phyloP scores from a whole-genome alignment of 768 basidiomycete species.

The Amylocystis lapponica region DNA sequence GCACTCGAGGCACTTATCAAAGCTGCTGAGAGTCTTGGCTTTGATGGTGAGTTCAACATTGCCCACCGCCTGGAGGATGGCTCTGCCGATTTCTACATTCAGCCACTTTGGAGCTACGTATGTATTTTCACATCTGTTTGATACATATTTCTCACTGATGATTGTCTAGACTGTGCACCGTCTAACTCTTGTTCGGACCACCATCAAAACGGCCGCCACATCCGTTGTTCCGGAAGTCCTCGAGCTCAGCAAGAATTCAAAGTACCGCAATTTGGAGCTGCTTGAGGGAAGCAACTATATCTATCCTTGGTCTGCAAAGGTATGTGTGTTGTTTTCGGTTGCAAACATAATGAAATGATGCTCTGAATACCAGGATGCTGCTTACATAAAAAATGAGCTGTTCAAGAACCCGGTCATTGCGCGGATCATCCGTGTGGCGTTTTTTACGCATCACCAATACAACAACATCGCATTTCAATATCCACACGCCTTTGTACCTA shows the following conservation, averaged over 20 bases:
- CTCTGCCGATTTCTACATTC: neutral
- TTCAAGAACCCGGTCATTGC: neutral
- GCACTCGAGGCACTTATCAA: neutral
- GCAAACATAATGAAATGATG: neutral
- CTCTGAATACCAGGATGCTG: neutral
- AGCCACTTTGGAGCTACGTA: neutral
- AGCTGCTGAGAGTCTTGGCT: neutral
- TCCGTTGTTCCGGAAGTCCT: neutral
- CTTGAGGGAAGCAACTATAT: neutral
- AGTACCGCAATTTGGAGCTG: neutral
- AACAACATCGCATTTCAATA: neutral
- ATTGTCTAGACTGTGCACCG: neutral
- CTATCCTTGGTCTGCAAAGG: neutral
- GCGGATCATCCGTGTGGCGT: neutral
- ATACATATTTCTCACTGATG: no score
- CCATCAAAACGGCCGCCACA: neutral
- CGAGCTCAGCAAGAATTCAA: neutral
- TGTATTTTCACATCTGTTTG: no score
- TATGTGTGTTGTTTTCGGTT: neutral
- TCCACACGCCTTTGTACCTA: neutral
- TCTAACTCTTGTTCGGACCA: neutral
- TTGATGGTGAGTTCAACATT: neutral
- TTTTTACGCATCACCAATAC: neutral
- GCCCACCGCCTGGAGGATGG: neutral
- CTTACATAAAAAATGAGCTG: neutral